Evolutionary conservation across 176 grass and related monocot genomes (phyloP).

Genomic region (Oropetium thomaeum): DNA sequence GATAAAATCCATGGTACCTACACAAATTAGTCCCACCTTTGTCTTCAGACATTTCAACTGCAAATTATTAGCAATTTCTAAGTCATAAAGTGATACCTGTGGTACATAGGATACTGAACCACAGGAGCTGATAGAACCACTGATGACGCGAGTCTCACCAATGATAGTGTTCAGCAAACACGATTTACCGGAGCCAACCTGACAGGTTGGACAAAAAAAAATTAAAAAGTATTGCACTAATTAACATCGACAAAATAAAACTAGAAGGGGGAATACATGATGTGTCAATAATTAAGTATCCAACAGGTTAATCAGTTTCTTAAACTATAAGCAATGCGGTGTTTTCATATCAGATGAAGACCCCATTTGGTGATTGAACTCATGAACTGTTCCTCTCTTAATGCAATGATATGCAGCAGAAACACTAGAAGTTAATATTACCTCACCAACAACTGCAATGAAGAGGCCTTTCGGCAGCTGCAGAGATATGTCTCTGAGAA

Average conservation of each 20-base stretch:
- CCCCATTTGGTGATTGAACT: not conserved
- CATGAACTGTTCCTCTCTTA: not conserved
- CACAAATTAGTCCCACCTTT: slow-evolving; percentile 16
- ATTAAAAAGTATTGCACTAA: not conserved
- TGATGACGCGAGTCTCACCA: slow-evolving; percentile 66
- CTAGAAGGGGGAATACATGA: too few relatives aligned
- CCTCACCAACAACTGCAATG: slow-evolving; percentile 87
- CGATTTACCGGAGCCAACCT: slow-evolving; percentile 98
- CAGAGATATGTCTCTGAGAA: slow-evolving; percentile 62
- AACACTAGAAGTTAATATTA: slow-evolving; percentile 12
- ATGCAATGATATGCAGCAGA: not conserved
- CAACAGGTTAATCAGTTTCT: slow-evolving; percentile 30
- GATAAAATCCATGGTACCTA: slow-evolving; percentile 95
- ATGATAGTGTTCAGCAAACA: slow-evolving; percentile 82
- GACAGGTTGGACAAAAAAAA: slow-evolving; percentile 28
- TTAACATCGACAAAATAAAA: too few relatives aligned
- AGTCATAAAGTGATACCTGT: slow-evolving; percentile 54
- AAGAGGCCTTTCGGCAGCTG: slow-evolving; percentile 64
- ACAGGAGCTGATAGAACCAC: slow-evolving; percentile 49
- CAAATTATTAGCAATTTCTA: slow-evolving; percentile 29
- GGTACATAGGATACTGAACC: slow-evolving; percentile 80
- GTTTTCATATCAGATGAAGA: slow-evolving; percentile 1
- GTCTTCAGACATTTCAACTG: slow-evolving; percentile 6
- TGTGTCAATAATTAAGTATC: slow-evolving; percentile 12
- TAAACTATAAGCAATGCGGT: too few relatives aligned